Conservation (phyloP, 176 grass and related monocot species). For the Avena insularis region DNA sequence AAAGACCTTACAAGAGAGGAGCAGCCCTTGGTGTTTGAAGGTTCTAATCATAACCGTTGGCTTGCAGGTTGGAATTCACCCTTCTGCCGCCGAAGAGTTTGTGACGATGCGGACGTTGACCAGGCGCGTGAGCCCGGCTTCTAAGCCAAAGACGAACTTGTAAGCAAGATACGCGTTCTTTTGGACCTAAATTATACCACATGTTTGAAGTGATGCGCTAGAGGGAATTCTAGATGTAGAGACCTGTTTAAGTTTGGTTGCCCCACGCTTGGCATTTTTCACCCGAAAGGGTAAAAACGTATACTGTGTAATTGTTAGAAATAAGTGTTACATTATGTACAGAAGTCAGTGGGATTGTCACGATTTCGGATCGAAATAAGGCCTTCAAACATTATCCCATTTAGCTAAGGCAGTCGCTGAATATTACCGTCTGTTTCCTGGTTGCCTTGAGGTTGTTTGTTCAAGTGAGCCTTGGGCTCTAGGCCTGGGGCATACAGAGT, state of each 20-base stretch:
- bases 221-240: background rate
- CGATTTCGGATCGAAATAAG: constrained; percentile 12
- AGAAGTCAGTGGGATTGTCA: background rate
- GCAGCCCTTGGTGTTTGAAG: background rate
- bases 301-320: constrained; percentile 13
- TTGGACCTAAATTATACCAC: background rate
- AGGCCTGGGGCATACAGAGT: no score
- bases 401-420: background rate
- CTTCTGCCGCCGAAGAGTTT: constrained; percentile 90
- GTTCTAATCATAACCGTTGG: constrained; percentile 1
- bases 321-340: constrained; percentile 10
- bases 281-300: background rate
- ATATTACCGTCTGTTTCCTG: background rate
- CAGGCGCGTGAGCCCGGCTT: constrained; percentile 55
- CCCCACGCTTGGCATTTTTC: background rate
- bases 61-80: constrained; percentile 93
- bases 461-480: background rate
- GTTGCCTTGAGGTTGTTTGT: background rate
- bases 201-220: background rate
- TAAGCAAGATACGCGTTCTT: constrained; percentile 23
- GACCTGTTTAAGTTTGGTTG: background rate
- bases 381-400: background rate
- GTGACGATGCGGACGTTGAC: constrained; percentile 85
- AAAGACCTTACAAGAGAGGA: background rate
- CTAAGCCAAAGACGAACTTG: constrained; percentile 72